phyloP scores from a whole-genome alignment of 805 yeast species.

The Saccharomyces cerevisiae region DNA sequence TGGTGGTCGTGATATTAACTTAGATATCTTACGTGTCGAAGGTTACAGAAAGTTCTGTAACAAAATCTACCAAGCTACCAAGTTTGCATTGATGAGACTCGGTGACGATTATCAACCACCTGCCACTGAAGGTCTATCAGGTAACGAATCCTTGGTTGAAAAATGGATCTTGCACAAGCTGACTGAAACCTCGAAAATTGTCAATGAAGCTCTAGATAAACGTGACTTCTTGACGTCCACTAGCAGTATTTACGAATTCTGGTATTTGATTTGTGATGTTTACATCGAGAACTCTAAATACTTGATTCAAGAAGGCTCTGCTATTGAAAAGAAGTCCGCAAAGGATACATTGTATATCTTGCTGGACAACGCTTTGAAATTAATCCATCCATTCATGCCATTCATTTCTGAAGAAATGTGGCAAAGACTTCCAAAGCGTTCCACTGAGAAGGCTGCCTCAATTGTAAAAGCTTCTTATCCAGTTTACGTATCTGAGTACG shows the following conservation, averaged over 20 bases:
- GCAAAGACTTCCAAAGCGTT: constrained; percentile 84
- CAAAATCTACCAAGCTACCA: constrained; percentile 98
- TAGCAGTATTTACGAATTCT: constrained; percentile 79
- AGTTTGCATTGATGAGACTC: constrained; percentile 86
- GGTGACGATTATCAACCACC: constrained; percentile 87
- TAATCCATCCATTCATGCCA: constrained; percentile 99
- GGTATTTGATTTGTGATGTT: constrained; percentile 95
- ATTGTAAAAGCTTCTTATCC: constrained; percentile 82
- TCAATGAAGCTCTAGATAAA: constrained; percentile 60
- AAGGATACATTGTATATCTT: constrained; percentile 90
- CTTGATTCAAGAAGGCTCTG: constrained; percentile 84
- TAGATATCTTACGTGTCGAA: constrained; percentile 92
- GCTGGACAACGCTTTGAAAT: constrained; percentile 79
- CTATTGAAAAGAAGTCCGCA: constrained; percentile 78
- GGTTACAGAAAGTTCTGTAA: constrained; percentile 99
- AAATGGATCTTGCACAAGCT: constrained; percentile 92
- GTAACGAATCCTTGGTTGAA: constrained; percentile 86
- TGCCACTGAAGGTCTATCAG: constrained; percentile 50
- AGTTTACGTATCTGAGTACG: constrained; percentile 47
- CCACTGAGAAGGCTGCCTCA: constrained; percentile 54
- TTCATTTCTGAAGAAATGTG: constrained; percentile 95
- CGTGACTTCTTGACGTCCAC: constrained; percentile 90
- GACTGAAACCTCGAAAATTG: constrained; percentile 56
- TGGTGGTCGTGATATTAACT: constrained; percentile 96
- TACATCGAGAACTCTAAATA: constrained; percentile 96